Evolutionary conservation across 2,329 filamentous ascomycete genomes (phyloP).

Genomic region (Neonectria neomacrospora): DNA sequence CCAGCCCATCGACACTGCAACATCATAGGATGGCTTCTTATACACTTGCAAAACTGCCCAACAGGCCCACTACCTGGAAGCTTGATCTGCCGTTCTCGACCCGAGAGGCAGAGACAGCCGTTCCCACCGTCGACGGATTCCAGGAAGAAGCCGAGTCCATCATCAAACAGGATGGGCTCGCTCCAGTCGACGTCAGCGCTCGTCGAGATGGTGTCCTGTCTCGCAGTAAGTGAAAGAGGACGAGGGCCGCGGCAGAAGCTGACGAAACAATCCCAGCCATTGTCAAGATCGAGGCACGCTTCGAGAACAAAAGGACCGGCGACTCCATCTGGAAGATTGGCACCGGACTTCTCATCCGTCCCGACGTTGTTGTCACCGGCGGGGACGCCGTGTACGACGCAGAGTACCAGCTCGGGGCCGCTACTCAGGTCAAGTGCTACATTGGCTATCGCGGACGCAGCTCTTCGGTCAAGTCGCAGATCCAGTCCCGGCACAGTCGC

Average conservation of each 20-base stretch:
- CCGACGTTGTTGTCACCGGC: conserved; percentile 28
- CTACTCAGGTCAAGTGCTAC: conserved; percentile 47
- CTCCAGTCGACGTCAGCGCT: not conserved
- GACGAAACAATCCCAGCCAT: conserved; percentile 11
- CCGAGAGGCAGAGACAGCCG: not conserved
- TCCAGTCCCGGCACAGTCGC: conserved; percentile 17
- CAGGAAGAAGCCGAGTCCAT: conserved; percentile 9
- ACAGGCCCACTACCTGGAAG: conserved; percentile 24
- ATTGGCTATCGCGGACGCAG: conserved; percentile 46
- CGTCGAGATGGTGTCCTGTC: conserved; percentile 4
- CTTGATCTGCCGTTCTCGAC: conserved; percentile 21
- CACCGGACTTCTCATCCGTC: conserved; percentile 27
- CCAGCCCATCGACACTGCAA: not conserved
- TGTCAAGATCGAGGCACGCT: conserved; percentile 34
- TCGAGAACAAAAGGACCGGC: conserved; percentile 18
- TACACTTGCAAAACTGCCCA: conserved; percentile 1
- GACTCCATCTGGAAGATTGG: conserved; percentile 36
- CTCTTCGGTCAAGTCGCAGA: not conserved
- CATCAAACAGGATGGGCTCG: not conserved
- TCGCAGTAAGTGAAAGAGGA: conserved; percentile 18
- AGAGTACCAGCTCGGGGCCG: conserved; percentile 33
- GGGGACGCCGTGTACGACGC: conserved; percentile 39
- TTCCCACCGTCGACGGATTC: not conserved
- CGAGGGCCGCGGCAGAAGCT: not conserved
- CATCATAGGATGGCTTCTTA: conserved; percentile 8